Evolutionary conservation across 2,329 filamentous ascomycete genomes (phyloP).

Genomic region (Colletotrichum abscissum): DNA sequence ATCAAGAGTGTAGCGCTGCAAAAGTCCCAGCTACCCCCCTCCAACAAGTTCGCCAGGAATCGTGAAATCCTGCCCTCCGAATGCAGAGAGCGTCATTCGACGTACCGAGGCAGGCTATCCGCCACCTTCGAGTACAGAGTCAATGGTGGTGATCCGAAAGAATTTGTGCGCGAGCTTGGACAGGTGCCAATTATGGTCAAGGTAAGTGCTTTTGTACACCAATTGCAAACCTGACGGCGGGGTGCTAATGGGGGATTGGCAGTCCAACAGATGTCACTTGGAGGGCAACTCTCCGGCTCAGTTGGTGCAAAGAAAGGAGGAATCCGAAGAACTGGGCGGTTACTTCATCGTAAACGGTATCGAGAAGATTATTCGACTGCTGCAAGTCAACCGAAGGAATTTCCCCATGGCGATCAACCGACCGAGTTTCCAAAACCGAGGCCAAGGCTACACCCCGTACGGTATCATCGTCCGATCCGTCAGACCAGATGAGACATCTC

Average conservation of each 20-base stretch:
- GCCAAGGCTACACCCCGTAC: constrained; percentile 86
- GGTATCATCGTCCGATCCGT: constrained; percentile 94
- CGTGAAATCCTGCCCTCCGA: constrained; percentile 91
- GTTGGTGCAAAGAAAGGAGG: constrained; percentile 89
- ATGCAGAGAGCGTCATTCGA: constrained; percentile 91
- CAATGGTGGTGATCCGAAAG: constrained; percentile 86
- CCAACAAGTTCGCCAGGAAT: constrained; percentile 86
- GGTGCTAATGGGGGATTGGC: constrained; percentile 39
- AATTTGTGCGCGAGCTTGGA: constrained; percentile 86
- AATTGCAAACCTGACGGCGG: constrained; percentile 15
- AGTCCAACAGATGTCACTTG: constrained; percentile 92
- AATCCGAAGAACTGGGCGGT: constrained; percentile 94
- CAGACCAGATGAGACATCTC: constrained; percentile 96
- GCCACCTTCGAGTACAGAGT: constrained; percentile 87
- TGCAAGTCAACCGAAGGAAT: constrained; percentile 91
- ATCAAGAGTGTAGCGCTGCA: constrained; percentile 86
- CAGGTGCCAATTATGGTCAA: constrained; percentile 94
- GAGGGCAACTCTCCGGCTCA: constrained; percentile 85
- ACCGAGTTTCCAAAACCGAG: constrained; percentile 89
- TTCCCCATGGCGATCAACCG: constrained; percentile 95
- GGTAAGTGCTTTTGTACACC: constrained; percentile 60
- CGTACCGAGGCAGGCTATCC: constrained; percentile 88
- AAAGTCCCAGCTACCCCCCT: constrained; percentile 80
- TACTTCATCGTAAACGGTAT: constrained; percentile 99
- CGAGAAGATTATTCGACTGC: constrained; percentile 94